These are phyloP conservation scores for Barbatosphaeria neglecta DNA, from an alignment of 495 filamentous ascomycete species.

Conservation along the genomic window DNA sequence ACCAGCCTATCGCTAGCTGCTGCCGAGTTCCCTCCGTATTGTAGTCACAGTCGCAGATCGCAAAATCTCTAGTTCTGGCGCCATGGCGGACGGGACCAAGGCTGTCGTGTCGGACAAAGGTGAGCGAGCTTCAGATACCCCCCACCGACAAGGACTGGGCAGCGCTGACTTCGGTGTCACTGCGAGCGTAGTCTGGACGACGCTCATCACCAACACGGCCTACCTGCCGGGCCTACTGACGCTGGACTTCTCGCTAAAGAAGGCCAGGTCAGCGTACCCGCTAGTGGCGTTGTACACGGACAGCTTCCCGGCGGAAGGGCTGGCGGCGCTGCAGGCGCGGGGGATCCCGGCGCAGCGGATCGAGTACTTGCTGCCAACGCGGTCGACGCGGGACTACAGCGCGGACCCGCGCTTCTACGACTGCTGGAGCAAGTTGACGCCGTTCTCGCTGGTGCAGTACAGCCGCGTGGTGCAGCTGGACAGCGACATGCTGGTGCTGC, in stretches of 20 bases:
- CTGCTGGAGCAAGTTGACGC: conserved; percentile 74
- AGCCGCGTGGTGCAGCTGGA: conserved; percentile 69
- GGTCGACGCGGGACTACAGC: conserved; percentile 39
- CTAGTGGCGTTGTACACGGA: conserved; percentile 70
- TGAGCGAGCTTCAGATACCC: not conserved
- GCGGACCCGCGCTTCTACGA: conserved; percentile 69
- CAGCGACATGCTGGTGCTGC: conserved; percentile 66
- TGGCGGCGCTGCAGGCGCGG: conserved; percentile 48
- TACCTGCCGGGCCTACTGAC: conserved; percentile 66
- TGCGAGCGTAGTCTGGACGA: conserved; percentile 68
- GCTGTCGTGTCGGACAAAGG: conserved; percentile 16
- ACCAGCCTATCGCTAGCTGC: no score
- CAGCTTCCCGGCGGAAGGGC: conserved; percentile 49
- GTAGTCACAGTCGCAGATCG: no score
- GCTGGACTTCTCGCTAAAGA: conserved; percentile 56
- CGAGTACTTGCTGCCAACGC: conserved; percentile 48
- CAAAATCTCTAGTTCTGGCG: not conserved
- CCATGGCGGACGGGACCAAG: conserved; percentile 8
- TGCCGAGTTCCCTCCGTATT: no score
- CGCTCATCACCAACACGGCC: conserved; percentile 61
- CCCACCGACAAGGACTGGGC: no score
- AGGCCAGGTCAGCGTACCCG: conserved; percentile 48
- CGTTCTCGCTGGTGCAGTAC: conserved; percentile 60
- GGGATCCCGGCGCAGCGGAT: conserved; percentile 51
- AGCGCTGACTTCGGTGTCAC: no score